A percentile compares a stretch with the other conserved stretches of the same genome.
phyloP scores from a whole-genome alignment of 306 rosid species.

The Malus sieversii region DNA sequence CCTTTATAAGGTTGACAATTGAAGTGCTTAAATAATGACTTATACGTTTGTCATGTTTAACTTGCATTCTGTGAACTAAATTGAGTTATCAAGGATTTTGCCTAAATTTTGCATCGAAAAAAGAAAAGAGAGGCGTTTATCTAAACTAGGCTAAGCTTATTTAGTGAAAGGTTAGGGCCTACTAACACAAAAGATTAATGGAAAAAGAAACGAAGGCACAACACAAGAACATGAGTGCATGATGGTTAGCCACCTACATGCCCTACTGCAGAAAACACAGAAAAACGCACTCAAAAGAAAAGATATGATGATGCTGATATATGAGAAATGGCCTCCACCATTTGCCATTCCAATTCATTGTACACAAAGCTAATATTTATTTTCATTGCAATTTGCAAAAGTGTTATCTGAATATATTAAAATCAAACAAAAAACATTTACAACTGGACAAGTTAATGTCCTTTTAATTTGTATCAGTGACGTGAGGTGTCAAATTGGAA shows the following conservation, averaged over 20 bases:
- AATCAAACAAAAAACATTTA: slow-evolving; percentile 28
- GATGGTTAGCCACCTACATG: slow-evolving; percentile 19
- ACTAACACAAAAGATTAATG: background rate
- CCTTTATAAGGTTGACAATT: too few relatives aligned
- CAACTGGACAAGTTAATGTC: slow-evolving; percentile 48
- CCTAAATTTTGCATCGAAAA: background rate
- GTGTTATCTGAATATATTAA: background rate
- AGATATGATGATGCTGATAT: slow-evolving; percentile 14
- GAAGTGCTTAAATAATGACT: background rate
- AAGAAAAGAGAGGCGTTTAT: background rate
- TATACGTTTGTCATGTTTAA: too few relatives aligned
- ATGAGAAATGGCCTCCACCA: slow-evolving; percentile 22
- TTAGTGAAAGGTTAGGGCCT: background rate
- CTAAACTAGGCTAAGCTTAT: background rate
- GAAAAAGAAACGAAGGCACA: background rate
- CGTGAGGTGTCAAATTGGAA: slow-evolving; percentile 38
- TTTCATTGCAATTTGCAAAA: background rate
- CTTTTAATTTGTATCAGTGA: slow-evolving; percentile 46
- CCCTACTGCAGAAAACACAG: slow-evolving; percentile 6
- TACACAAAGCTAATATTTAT: background rate
- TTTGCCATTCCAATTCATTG: slow-evolving; percentile 5
- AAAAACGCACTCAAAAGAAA: slow-evolving; percentile 15
- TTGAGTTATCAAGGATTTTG: background rate
- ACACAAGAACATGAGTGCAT: slow-evolving; percentile 26
- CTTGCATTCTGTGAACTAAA: background rate